A percentile compares a stretch with the other conserved stretches of the same genome.
Conservation (phyloP, 805 yeast species). For the Ogataea thermomethanolica region DNA sequence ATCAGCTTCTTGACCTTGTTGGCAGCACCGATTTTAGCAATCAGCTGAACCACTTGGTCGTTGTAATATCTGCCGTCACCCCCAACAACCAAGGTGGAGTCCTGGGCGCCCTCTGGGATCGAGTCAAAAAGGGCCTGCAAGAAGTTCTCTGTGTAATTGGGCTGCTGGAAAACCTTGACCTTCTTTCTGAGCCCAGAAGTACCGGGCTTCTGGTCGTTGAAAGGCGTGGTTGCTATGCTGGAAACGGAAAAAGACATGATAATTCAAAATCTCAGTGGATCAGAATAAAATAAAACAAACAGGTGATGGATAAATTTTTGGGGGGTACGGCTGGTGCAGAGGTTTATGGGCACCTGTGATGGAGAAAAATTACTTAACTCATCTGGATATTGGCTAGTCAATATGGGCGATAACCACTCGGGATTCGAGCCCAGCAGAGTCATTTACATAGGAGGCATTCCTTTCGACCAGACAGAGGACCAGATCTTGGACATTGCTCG, state of each 20-base stretch:
- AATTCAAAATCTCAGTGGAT: background rate
- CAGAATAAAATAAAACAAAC: background rate
- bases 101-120: constrained; percentile 83
- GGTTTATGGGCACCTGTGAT: too few species aligned
- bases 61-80: constrained; percentile 97
- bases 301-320: too few species aligned
- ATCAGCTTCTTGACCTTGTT: constrained; percentile 84
- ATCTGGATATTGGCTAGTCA: too few species aligned
- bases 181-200: constrained; percentile 95
- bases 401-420: constrained; percentile 7
- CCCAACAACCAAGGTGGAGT: constrained; percentile 81
- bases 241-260: constrained; percentile 19
- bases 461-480: constrained; percentile 91
- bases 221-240: constrained; percentile 63
- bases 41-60: constrained; percentile 72
- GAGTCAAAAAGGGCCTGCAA: constrained; percentile 81
- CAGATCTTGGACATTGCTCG: constrained; percentile 80
- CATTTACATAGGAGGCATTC: constrained; percentile 82
- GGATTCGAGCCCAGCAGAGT: constrained; percentile 36
- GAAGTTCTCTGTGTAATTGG: constrained; percentile 89
- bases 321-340: too few species aligned
- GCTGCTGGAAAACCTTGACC: constrained; percentile 73
- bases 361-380: too few species aligned
- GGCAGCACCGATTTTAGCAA: constrained; percentile 82
- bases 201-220: constrained; percentile 93